A percentile compares a stretch with the other conserved stretches of the same genome.
Evolutionary conservation across 768 basidiomycete genomes (phyloP).

Genomic region (Jaapia argillacea): DNA sequence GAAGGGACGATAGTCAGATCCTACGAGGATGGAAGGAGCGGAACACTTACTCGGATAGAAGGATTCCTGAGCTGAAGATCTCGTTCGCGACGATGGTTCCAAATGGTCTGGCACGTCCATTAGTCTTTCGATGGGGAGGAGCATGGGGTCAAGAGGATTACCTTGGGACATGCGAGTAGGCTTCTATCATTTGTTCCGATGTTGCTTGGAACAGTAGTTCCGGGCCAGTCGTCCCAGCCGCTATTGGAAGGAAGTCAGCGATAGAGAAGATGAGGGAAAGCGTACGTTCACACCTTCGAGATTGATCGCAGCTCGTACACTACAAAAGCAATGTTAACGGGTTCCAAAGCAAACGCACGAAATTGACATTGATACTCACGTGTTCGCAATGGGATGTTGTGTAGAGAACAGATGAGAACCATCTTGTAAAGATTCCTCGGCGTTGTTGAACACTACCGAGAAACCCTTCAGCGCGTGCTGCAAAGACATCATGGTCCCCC

Average conservation of each 20-base stretch:
- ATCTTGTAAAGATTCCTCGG: constrained; percentile 92
- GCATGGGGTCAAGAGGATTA: constrained; percentile 10
- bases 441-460: constrained; percentile 80
- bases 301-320: constrained; percentile 81
- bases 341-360: neutral
- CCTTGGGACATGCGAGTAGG: constrained; percentile 80
- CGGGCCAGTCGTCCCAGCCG: constrained; percentile 79
- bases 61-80: constrained; percentile 83
- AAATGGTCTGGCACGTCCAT: constrained; percentile 44
- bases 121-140: neutral
- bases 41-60: constrained; percentile 72
- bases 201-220: constrained; percentile 95
- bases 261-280: neutral
- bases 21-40: neutral
- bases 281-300: constrained; percentile 54
- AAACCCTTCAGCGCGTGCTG: neutral
- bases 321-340: constrained; percentile 16
- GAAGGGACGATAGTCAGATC: constrained; percentile 3
- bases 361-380: constrained; percentile 33
- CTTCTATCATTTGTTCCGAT: constrained; percentile 88
- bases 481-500: neutral
- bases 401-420: constrained; percentile 91
- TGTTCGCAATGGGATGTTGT: constrained; percentile 65
- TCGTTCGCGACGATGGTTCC: constrained; percentile 89
- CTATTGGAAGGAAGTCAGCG: constrained; percentile 24